These are phyloP conservation scores for Penicillium concentricum DNA, from an alignment of 2,329 filamentous ascomycete genomes.

Conservation along the genomic window DNA sequence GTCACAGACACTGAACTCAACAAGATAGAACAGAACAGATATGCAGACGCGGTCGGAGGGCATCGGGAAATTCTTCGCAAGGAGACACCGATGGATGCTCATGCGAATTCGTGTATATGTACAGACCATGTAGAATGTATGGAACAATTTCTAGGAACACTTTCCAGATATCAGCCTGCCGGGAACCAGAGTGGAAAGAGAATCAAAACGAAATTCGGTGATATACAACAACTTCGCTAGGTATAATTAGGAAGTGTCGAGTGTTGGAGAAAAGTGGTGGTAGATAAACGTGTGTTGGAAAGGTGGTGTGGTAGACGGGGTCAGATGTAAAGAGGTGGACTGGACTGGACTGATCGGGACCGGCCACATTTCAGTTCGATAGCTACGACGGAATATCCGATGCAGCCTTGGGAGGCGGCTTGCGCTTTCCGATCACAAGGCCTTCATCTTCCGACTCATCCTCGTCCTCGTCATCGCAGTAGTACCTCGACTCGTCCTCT, in stretches of 20 bases:
- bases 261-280: not conserved
- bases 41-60: not conserved
- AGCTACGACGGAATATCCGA: conserved; percentile 9
- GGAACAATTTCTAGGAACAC: conserved; percentile 20
- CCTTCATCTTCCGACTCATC: conserved; percentile 45
- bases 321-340: not conserved
- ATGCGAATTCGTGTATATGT: conserved; percentile 30
- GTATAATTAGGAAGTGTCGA: conserved; percentile 13
- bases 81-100: conserved; percentile 15
- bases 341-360: conserved; percentile 2
- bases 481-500: conserved; percentile 41
- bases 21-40: not conserved
- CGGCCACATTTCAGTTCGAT: conserved; percentile 7
- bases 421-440: conserved; percentile 41
- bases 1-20: not conserved
- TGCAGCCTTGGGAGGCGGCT: conserved; percentile 24
- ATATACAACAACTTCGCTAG: conserved; percentile 20
- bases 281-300: not conserved
- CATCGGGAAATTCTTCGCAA: not conserved
- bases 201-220: conserved; percentile 5
- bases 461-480: conserved; percentile 45
- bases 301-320: not conserved
- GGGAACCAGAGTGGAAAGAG: conserved; percentile 4
- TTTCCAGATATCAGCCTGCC: conserved; percentile 14
- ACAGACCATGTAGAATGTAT: conserved; percentile 33